Evolutionary conservation across 495 filamentous ascomycete genomes (phyloP).

Genomic region (Neurospora sp.): DNA sequence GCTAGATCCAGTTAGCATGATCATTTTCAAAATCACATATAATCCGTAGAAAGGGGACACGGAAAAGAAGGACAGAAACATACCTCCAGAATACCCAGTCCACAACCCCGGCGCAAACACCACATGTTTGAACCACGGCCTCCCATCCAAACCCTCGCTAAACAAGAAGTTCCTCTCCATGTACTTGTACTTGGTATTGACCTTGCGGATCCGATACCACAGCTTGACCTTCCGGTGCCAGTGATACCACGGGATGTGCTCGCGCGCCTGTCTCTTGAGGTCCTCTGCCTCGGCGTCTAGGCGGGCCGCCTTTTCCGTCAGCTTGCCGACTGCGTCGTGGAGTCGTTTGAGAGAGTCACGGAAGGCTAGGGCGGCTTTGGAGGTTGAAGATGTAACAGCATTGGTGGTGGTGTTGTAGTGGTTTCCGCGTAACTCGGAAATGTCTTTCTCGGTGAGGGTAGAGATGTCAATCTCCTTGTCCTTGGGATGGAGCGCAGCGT

Average conservation of each 20-base stretch:
- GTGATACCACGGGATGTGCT: conserved; percentile 73
- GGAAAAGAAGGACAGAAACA: conserved; percentile 8
- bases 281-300: conserved; percentile 51
- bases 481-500: conserved; percentile 12
- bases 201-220: conserved; percentile 49
- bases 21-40: background rate
- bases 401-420: conserved; percentile 31
- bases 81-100: conserved; percentile 77
- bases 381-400: conserved; percentile 18
- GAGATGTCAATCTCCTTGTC: conserved; percentile 7
- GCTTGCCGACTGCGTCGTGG: conserved; percentile 37
- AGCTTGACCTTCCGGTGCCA: conserved; percentile 60
- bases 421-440: conserved; percentile 44
- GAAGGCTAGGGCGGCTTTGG: conserved; percentile 41
- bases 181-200: conserved; percentile 60
- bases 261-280: conserved; percentile 54
- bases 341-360: conserved; percentile 32
- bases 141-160: conserved; percentile 63
- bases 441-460: conserved; percentile 30
- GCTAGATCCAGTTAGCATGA: conserved; percentile 21
- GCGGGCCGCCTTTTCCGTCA: conserved; percentile 46
- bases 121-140: conserved; percentile 90
- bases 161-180: conserved; percentile 80
- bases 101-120: conserved; percentile 80
- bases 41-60: too few relatives aligned